phyloP scores from a whole-genome alignment of 140 eudicot genomes.

The Oenanthe javanica region DNA sequence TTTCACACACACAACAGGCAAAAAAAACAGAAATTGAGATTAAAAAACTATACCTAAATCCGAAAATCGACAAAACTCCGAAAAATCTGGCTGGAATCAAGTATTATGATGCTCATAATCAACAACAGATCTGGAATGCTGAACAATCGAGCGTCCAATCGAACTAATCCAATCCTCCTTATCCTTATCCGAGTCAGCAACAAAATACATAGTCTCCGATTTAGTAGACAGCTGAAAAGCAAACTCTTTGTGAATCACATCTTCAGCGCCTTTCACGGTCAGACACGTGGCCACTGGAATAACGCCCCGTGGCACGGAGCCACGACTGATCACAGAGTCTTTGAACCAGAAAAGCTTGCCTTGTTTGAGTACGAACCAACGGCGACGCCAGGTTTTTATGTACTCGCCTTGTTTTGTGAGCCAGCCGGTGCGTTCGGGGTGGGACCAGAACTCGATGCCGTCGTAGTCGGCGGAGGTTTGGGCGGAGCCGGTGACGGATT shows the following conservation, averaged over 20 bases:
- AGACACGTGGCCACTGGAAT: constrained; percentile 71
- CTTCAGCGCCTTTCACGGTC: constrained; percentile 96
- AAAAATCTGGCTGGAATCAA: constrained; percentile 47
- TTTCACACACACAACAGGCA: not conserved
- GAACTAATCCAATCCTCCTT: constrained; percentile 81
- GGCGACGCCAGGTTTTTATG: constrained; percentile 98
- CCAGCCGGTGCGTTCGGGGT: constrained; percentile 92
- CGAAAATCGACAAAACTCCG: not conserved
- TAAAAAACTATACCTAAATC: not conserved
- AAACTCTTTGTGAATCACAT: constrained; percentile 45
- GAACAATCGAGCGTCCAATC: constrained; percentile 66
- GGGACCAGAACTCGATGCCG: constrained; percentile 67
- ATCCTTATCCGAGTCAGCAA: constrained; percentile 72
- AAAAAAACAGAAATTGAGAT: not conserved
- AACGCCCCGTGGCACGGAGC: constrained; percentile 82
- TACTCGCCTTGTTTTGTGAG: constrained; percentile 94
- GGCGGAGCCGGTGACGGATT: constrained; percentile 60
- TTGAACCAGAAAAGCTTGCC: constrained; percentile 99
- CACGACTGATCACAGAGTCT: constrained; percentile 61
- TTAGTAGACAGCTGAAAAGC: constrained; percentile 65
- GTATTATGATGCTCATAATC: constrained; percentile 60
- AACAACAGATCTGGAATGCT: constrained; percentile 57
- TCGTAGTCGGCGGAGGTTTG: constrained; percentile 47
- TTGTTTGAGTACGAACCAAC: constrained; percentile 86
- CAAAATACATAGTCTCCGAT: constrained; percentile 60